Conservation (phyloP, 2,329 filamentous ascomycete species). For the Gaeumannomyces tritici region DNA sequence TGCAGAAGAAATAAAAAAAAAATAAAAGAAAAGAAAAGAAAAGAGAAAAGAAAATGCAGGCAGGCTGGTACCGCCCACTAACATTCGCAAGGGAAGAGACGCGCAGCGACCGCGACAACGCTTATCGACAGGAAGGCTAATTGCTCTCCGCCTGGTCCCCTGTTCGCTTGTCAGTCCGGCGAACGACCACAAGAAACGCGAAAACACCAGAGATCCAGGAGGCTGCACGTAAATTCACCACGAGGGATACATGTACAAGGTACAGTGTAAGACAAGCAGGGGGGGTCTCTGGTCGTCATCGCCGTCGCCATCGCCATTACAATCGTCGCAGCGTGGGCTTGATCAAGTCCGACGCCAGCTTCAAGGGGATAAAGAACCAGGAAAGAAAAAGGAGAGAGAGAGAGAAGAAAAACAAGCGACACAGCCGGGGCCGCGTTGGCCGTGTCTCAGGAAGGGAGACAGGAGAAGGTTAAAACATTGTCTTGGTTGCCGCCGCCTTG, state of each 20-base stretch:
- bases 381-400: neutral
- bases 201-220: neutral
- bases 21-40: neutral
- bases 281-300: neutral
- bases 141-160: too few relatives aligned
- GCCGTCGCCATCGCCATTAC: neutral
- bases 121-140: neutral
- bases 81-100: neutral
- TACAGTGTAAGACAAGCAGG: neutral
- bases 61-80: neutral
- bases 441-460: neutral
- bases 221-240: neutral
- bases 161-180: too few relatives aligned
- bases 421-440: neutral
- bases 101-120: neutral
- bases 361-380: neutral
- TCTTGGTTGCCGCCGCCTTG: neutral
- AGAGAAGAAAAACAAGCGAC: neutral
- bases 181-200: neutral
- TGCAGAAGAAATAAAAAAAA: neutral
- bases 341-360: neutral
- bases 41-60: too few relatives aligned
- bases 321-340: neutral
- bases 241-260: neutral
- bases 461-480: neutral